Evolutionary conservation across 2,329 filamentous ascomycete species (phyloP).

Genomic region (Colletotrichum aenigma): DNA sequence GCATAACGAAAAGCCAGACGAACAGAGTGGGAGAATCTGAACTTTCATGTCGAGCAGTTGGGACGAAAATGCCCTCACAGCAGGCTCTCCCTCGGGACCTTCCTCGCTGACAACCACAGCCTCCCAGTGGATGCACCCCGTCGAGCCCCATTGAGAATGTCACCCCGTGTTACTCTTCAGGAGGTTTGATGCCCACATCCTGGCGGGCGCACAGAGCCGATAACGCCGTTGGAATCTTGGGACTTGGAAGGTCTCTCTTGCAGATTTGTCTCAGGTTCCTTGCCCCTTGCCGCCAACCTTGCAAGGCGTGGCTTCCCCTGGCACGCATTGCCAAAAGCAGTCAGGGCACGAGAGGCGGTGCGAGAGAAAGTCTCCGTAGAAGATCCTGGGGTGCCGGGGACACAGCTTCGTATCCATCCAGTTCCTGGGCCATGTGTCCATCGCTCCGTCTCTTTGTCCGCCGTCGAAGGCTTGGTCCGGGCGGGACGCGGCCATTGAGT

Average conservation of each 20-base stretch:
- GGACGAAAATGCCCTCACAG: constrained; percentile 1
- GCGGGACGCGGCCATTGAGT: background rate
- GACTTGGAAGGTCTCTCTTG: background rate
- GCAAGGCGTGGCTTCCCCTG: constrained; percentile 17
- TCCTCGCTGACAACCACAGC: background rate
- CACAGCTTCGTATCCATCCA: constrained; percentile 6
- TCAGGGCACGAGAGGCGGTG: constrained; percentile 3
- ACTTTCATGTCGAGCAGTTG: constrained; percentile 5
- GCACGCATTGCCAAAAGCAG: constrained; percentile 10
- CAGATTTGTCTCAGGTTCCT: constrained; percentile 16
- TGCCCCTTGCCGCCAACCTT: constrained; percentile 17
- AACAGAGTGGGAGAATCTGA: background rate
- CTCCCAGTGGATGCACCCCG: background rate
- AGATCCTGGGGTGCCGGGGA: constrained; percentile 1
- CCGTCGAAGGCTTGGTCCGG: background rate
- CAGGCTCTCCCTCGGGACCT: background rate
- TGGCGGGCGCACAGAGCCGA: constrained; percentile 14
- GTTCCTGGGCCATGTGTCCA: background rate
- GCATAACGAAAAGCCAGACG: background rate
- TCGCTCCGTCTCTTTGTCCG: background rate
- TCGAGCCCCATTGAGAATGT: background rate
- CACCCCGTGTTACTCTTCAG: constrained; percentile 15
- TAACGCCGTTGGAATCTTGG: constrained; percentile 5
- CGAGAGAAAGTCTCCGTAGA: constrained; percentile 16
- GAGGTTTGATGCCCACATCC: constrained; percentile 16